Evolutionary conservation across 345 rosid genomes (phyloP), one percentile per base, ranked within the genome.

Genomic region (Arabidopsis arenosa): DNA sequence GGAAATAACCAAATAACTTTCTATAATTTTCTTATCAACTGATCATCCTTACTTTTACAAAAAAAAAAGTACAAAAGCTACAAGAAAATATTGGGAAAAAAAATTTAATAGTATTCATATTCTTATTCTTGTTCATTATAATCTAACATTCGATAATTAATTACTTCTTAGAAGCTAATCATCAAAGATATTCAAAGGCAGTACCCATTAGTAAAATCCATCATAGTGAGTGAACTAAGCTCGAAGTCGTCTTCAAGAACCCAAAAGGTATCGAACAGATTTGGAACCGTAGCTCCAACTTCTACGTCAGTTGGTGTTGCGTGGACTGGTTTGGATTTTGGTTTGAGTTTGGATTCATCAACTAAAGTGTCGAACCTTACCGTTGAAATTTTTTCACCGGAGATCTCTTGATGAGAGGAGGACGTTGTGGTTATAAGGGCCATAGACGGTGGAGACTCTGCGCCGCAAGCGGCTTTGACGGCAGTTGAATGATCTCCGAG

Each of bases 191-290:
- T 17, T 73, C 69, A 40, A 51, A 80, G 74, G 54, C 80, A 80
- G 65, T 40, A 77, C 5, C 75, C 84, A 72, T 83, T 73, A 52
- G 83, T 48, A 43, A 81, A 75, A 18, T 84, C 85, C 81, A 81
- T 63, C 79, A 81, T 81, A 63, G 68, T 66, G 37, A 80, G 65
- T 47, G 73, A 57, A 68, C 78, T 81, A 14, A 86, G 64, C 67
- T 83, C 84, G 11, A 75, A 66, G 37, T 79, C 75, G 39, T 76
- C 75, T 62, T 75, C 82, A 76, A 75, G 72, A 74, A 77, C 59
- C 83, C 88, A 84, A 47, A 81, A 81, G 10, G 84, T 65, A 53
- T 66, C 81, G 23, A 66, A 54, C 23, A 69, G 43, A 45, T 69
- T 69, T 2, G 80, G 59, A 62, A 62, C 69, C 33, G 65, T 62